Evolutionary conservation across 352 stramenopile species (phyloP).

Genomic region (Phytopythium chamaehyphon): DNA sequence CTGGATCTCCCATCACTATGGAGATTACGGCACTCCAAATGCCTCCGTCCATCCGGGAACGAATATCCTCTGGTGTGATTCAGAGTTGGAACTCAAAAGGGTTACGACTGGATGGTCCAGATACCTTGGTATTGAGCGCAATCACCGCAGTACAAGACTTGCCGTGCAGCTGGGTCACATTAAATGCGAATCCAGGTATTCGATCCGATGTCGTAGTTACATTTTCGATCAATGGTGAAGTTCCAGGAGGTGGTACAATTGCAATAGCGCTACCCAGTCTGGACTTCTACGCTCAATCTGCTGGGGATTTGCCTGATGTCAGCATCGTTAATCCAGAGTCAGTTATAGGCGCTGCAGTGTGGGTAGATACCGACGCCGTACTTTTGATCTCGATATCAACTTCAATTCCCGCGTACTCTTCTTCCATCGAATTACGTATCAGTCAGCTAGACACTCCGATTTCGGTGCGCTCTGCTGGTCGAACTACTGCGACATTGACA

Average conservation of each 20-base stretch:
- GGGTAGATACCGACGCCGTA: constrained; percentile 14
- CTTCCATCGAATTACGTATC: constrained; percentile 27
- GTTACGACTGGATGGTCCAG: constrained; percentile 35
- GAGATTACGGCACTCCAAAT: constrained; percentile 37
- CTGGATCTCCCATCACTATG: constrained; percentile 24
- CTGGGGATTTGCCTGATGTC: constrained; percentile 14
- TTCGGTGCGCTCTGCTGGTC: constrained; percentile 23
- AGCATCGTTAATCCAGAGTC: constrained; percentile 21
- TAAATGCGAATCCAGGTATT: constrained; percentile 40
- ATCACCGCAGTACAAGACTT: constrained; percentile 38
- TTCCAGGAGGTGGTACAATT: constrained; percentile 37
- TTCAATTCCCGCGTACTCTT: constrained; percentile 29
- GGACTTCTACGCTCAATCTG: constrained; percentile 34
- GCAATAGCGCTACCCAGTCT: constrained; percentile 23
- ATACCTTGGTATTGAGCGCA: constrained; percentile 21
- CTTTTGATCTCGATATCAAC: constrained; percentile 7
- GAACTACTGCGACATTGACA: constrained; percentile 20
- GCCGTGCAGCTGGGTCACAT: constrained; percentile 27
- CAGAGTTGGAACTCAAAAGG: constrained; percentile 40
- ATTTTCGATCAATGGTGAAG: constrained; percentile 40
- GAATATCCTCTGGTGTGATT: constrained; percentile 23
- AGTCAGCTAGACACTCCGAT: constrained; percentile 33
- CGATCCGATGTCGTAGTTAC: constrained; percentile 34
- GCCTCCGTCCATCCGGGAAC: constrained; percentile 37
- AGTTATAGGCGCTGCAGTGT: constrained; percentile 15